Evolutionary conservation across 164 flowering plant genomes (phyloP).

Genomic region (Aristolochia fimbriata): DNA sequence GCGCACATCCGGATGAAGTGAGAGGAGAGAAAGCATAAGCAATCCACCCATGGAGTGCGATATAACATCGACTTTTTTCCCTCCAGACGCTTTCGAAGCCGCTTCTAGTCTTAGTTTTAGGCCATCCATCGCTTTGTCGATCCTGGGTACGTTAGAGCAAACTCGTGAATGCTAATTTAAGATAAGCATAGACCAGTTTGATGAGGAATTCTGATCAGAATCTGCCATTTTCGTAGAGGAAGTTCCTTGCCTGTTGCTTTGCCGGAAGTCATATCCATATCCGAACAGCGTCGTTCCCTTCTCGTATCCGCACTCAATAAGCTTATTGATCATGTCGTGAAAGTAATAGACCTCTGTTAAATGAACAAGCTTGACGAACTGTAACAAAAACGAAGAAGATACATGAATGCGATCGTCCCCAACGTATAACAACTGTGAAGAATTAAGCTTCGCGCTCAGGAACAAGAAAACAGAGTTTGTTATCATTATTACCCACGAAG

Average conservation of each 20-base stretch:
- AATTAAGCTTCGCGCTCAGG: no score
- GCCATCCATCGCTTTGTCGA: constrained; percentile 2
- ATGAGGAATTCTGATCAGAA: neutral
- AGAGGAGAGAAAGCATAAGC: constrained; percentile 60
- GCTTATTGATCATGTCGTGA: constrained; percentile 90
- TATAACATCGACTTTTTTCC: constrained; percentile 74
- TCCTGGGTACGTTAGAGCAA: neutral
- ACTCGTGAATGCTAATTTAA: neutral
- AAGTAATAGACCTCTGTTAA: constrained; percentile 64
- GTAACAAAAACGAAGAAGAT: constrained; percentile 12
- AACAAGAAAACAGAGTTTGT: neutral
- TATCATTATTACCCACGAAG: constrained; percentile 45
- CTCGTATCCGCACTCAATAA: constrained; percentile 68
- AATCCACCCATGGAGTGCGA: constrained; percentile 98
- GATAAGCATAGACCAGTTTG: neutral
- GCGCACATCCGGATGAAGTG: constrained; percentile 66
- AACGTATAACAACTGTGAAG: neutral
- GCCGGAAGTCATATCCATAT: constrained; percentile 89
- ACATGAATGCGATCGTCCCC: no score
- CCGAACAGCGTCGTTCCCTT: constrained; percentile 90
- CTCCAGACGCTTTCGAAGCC: constrained; percentile 78
- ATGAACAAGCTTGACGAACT: constrained; percentile 45
- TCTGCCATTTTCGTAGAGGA: neutral
- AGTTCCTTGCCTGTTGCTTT: constrained; percentile 71
- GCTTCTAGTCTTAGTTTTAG: constrained; percentile 53